These are phyloP conservation scores for Populus tomentosa DNA, from an alignment of 441 rosid genomes.

Conservation along the genomic window DNA sequence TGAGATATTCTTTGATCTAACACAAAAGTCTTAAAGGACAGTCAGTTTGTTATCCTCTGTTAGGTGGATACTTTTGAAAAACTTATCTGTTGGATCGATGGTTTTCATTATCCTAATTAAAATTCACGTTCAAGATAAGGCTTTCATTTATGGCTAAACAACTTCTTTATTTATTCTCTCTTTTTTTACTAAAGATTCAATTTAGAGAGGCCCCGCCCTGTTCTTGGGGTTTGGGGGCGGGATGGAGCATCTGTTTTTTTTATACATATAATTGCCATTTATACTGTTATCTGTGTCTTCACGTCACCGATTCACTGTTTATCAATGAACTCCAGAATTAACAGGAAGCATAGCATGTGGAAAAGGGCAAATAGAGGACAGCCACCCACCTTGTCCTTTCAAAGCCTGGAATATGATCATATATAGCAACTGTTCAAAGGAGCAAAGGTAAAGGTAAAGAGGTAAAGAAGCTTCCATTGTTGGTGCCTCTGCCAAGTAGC, in stretches of 20 bases:
- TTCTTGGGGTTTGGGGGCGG: background rate
- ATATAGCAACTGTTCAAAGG: background rate
- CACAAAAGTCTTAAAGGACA: background rate
- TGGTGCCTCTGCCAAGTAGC: background rate
- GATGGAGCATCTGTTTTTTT: background rate
- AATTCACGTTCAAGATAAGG: background rate
- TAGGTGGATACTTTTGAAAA: background rate
- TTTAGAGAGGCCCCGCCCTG: background rate
- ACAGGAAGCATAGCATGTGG: background rate
- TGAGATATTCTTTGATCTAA: background rate
- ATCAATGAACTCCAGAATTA: background rate
- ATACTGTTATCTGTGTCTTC: background rate
- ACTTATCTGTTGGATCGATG: background rate
- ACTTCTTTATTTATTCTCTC: background rate
- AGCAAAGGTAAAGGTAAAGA: background rate
- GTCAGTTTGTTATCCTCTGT: background rate
- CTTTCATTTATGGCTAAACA: background rate
- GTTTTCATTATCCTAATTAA: background rate
- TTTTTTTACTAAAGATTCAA: background rate
- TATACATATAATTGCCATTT: background rate
- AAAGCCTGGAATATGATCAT: background rate
- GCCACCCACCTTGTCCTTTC: background rate
- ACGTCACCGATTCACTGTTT: background rate
- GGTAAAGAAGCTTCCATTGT: constrained; percentile 5
- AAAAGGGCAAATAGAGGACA: background rate